A percentile compares a stretch with the other conserved stretches of the same genome.
Evolutionary conservation across 2,329 filamentous ascomycete genomes (phyloP).

Genomic region (Aspergillus ruber): DNA sequence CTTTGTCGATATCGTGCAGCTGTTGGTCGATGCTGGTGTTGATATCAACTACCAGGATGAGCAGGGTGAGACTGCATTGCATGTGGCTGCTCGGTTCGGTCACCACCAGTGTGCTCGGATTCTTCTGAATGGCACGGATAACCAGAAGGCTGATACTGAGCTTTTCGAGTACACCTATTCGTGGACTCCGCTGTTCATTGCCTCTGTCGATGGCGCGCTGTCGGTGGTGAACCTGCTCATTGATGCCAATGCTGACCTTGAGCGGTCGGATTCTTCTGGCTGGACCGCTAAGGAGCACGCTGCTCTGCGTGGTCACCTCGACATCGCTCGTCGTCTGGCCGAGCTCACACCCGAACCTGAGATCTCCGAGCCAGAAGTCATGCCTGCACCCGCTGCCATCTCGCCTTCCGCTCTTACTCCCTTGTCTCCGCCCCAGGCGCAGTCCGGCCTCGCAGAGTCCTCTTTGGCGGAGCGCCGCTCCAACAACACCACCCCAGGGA

Average conservation of each 20-base stretch:
- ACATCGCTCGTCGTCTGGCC: slow-evolving; percentile 65
- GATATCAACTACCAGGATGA: slow-evolving; percentile 92
- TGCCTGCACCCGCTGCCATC: slow-evolving; percentile 25
- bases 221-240: slow-evolving; percentile 70
- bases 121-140: slow-evolving; percentile 62
- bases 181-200: slow-evolving; percentile 94
- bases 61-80: slow-evolving; percentile 82
- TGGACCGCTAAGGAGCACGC: slow-evolving; percentile 96
- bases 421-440: slow-evolving; percentile 3
- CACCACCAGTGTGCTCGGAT: slow-evolving; percentile 73
- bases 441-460: slow-evolving; percentile 11
- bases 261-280: slow-evolving; percentile 73
- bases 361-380: slow-evolving; percentile 23
- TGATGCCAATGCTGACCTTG: slow-evolving; percentile 68
- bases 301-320: slow-evolving; percentile 77
- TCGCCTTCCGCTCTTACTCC: slow-evolving; percentile 31
- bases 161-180: slow-evolving; percentile 75
- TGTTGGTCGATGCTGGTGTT: slow-evolving; percentile 82
- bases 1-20: slow-evolving; percentile 73
- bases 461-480: slow-evolving; percentile 41
- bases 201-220: slow-evolving; percentile 80
- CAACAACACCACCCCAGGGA: slow-evolving; percentile 36
- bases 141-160: slow-evolving; percentile 70
- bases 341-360: slow-evolving; percentile 46
- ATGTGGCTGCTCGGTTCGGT: slow-evolving; percentile 84